These are phyloP conservation scores for Chlamydomonas asymmetrica DNA, from an alignment of 139 green algal species.

Conservation along the genomic window DNA sequence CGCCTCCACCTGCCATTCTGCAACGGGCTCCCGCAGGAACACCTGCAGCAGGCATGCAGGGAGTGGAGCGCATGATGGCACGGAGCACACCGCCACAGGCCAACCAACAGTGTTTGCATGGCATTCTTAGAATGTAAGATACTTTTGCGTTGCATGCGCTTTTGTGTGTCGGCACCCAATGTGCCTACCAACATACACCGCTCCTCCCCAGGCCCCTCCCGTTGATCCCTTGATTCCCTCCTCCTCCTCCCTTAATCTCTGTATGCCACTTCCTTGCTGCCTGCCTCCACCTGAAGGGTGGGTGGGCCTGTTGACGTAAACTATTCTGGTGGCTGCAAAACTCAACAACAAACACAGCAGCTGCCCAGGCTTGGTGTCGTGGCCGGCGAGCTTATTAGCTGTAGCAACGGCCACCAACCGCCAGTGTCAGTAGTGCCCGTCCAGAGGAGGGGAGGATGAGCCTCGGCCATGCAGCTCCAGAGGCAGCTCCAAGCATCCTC, in stretches of 20 bases:
- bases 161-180: background rate
- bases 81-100: background rate
- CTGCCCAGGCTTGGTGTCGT: no score
- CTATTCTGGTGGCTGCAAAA: no score
- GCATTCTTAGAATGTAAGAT: no score
- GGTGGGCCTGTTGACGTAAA: no score
- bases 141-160: no score
- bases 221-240: no score
- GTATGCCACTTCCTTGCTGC: no score
- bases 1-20: slow-evolving; percentile 71
- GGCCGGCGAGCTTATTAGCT: no score
- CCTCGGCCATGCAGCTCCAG: background rate
- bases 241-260: no score
- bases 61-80: background rate
- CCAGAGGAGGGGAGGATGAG: background rate
- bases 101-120: background rate
- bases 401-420: no score
- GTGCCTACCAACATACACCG: background rate
- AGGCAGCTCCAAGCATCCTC: background rate
- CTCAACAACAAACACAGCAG: no score
- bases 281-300: no score
- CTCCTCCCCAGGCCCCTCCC: background rate
- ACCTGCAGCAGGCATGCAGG: slow-evolving; percentile 30
- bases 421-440: background rate
- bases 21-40: slow-evolving; percentile 71